Conservation (phyloP, 192 early-diverging fungal genomes). For the Globomyces pollinis-pini region DNA sequence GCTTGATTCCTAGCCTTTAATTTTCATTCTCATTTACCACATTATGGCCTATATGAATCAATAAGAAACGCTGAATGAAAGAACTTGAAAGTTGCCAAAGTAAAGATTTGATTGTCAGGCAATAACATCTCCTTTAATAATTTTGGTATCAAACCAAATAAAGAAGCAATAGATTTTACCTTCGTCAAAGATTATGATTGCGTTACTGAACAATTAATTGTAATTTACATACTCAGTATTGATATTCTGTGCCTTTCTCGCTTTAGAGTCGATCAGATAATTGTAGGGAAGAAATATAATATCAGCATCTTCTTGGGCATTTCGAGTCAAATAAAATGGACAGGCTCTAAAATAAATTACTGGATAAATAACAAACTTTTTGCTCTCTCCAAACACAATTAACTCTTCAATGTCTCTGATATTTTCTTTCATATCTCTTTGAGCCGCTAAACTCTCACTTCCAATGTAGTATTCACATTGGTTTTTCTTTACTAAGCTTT, state of each 20-base stretch:
- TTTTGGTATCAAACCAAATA: constrained; percentile 21
- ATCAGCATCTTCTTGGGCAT: constrained; percentile 34
- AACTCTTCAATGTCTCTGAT: constrained; percentile 54
- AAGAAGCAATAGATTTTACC: constrained; percentile 18
- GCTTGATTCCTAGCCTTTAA: constrained; percentile 25
- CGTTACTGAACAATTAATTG: constrained; percentile 37
- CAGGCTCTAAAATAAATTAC: constrained; percentile 33
- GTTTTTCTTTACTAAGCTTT: not conserved
- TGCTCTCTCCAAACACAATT: constrained; percentile 26
- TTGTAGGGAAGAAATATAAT: constrained; percentile 60
- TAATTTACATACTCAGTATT: too few relatives aligned
- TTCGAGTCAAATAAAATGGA: constrained; percentile 48
- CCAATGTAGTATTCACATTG: constrained; percentile 3
- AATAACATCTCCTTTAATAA: constrained; percentile 21
- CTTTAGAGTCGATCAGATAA: constrained; percentile 49
- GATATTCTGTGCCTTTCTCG: constrained; percentile 45
- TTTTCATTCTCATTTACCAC: too few relatives aligned
- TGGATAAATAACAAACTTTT: not conserved
- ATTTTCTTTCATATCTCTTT: constrained; percentile 9
- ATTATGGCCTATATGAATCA: too few relatives aligned
- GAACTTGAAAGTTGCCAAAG: too few relatives aligned
- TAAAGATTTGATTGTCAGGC: constrained; percentile 15
- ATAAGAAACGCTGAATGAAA: too few relatives aligned
- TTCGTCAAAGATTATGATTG: constrained; percentile 60
- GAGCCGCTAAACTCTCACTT: too few relatives aligned